phyloP scores from a whole-genome alignment of 2,329 filamentous ascomycete genomes.

The Aspergillus piperis region DNA sequence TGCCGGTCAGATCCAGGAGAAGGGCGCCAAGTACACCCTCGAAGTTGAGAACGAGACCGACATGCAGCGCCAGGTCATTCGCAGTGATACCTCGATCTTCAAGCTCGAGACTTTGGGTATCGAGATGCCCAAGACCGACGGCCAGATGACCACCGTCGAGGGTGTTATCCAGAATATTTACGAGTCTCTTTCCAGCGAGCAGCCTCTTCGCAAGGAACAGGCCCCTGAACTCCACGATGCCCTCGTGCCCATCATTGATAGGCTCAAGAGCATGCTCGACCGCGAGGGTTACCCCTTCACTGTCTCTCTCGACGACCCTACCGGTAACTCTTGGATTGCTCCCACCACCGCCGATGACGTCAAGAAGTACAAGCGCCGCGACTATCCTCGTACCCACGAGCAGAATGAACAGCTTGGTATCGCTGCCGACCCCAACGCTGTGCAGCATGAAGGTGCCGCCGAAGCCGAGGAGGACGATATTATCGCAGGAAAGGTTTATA shows the following conservation, averaged over 20 bases:
- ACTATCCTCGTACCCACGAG: conserved; percentile 78
- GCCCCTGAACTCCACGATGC: conserved; percentile 77
- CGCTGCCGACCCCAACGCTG: conserved; percentile 47
- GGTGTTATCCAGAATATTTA: conserved; percentile 78
- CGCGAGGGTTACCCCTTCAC: conserved; percentile 84
- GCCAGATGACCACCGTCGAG: conserved; percentile 91
- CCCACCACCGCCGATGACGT: conserved; percentile 73
- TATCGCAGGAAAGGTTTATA: conserved; percentile 87
- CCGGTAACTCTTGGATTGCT: conserved; percentile 95
- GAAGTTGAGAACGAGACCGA: conserved; percentile 72
- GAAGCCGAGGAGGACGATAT: conserved; percentile 74
- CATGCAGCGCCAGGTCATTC: conserved; percentile 84
- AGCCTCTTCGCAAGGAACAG: conserved; percentile 76
- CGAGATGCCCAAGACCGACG: conserved; percentile 86
- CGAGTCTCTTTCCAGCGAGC: conserved; percentile 77
- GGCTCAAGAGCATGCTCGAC: conserved; percentile 73
- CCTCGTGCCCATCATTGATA: conserved; percentile 73
- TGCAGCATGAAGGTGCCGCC: conserved; percentile 42
- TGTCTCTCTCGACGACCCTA: conserved; percentile 82
- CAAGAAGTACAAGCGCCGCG: conserved; percentile 85
- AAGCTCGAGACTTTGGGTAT: conserved; percentile 89
- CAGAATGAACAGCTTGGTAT: conserved; percentile 88
- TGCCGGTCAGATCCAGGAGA: conserved; percentile 87
- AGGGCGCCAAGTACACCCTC: conserved; percentile 80
- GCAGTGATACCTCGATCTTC: conserved; percentile 83